phyloP scores from a whole-genome alignment of 768 basidiomycete genomes.

The Pholiota conissans region DNA sequence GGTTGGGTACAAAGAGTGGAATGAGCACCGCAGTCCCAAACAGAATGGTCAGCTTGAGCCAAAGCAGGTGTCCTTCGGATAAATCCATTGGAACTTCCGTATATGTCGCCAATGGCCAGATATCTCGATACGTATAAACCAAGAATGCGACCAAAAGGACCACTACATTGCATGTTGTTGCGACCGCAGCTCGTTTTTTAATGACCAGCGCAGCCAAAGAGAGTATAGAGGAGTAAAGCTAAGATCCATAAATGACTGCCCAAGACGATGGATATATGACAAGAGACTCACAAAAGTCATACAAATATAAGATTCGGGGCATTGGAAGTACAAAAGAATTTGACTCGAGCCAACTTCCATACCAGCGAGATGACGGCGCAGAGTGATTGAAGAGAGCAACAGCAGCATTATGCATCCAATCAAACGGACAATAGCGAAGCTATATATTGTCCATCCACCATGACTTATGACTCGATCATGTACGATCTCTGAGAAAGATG shows the following conservation, averaged over 20 bases:
- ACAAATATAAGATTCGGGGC: neutral
- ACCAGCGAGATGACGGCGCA: neutral
- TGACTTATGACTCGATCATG: neutral
- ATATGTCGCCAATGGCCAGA: constrained; percentile 56
- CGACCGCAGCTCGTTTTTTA: neutral
- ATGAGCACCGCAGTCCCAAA: constrained; percentile 33
- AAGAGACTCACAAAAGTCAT: neutral
- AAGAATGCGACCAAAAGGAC: constrained; percentile 30
- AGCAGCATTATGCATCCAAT: constrained; percentile 9
- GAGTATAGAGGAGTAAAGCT: neutral
- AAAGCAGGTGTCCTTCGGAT: constrained; percentile 42
- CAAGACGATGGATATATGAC: too few relatives aligned
- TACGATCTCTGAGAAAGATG: neutral
- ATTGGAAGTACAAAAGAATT: neutral
- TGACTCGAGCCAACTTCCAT: neutral
- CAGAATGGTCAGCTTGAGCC: constrained; percentile 47
- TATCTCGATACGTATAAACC: constrained; percentile 51
- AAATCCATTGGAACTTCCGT: constrained; percentile 41
- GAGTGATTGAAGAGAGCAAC: neutral
- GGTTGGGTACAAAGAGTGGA: constrained; percentile 50
- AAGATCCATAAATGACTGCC: neutral
- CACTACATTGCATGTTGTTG: neutral
- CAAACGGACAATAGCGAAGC: constrained; percentile 9
- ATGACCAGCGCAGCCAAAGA: neutral
- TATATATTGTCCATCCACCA: constrained; percentile 8